Evolutionary conservation across 2,329 filamentous ascomycete species (phyloP).

Genomic region (Fusarium pseudocircinatum): DNA sequence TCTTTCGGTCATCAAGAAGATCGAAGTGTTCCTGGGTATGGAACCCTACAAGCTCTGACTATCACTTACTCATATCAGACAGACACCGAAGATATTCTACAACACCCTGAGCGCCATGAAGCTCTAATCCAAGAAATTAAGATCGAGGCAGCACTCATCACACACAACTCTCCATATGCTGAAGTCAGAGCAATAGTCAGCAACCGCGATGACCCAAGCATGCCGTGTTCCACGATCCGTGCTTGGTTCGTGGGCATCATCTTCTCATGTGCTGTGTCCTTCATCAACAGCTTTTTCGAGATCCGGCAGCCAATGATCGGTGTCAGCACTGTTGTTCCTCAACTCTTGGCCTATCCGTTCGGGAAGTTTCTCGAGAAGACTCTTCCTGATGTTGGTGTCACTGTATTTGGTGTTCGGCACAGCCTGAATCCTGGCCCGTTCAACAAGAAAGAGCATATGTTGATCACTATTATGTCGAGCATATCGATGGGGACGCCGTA

Average conservation of each 20-base stretch:
- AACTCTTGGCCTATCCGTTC: slow-evolving; percentile 65
- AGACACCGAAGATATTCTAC: slow-evolving; percentile 46
- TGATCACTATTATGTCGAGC: slow-evolving; percentile 70
- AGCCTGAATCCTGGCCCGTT: slow-evolving; percentile 66
- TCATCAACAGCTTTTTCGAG: slow-evolving; percentile 66
- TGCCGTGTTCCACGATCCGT: slow-evolving; percentile 64
- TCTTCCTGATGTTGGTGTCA: slow-evolving; percentile 62
- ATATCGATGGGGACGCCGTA: slow-evolving; percentile 60
- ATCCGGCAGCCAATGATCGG: slow-evolving; percentile 64
- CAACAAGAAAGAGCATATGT: slow-evolving; percentile 68
- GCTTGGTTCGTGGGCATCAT: slow-evolving; percentile 63
- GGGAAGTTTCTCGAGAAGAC: slow-evolving; percentile 60
- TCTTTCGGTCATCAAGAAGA: slow-evolving; percentile 47
- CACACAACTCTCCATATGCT: slow-evolving; percentile 63
- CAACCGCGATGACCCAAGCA: slow-evolving; percentile 60
- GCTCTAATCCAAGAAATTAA: slow-evolving; percentile 61
- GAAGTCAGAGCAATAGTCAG: slow-evolving; percentile 65
- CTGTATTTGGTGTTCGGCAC: slow-evolving; percentile 56
- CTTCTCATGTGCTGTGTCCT: slow-evolving; percentile 59
- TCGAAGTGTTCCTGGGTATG: slow-evolving; percentile 49
- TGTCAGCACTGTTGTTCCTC: slow-evolving; percentile 64
- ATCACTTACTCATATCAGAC: neutral
- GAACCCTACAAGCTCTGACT: too few relatives aligned
- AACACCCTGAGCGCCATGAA: slow-evolving; percentile 50
- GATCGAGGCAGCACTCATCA: slow-evolving; percentile 61